Conservation (phyloP, 225 moss, liverwort and hornwort genomes). For the Marchantia paleacea region DNA sequence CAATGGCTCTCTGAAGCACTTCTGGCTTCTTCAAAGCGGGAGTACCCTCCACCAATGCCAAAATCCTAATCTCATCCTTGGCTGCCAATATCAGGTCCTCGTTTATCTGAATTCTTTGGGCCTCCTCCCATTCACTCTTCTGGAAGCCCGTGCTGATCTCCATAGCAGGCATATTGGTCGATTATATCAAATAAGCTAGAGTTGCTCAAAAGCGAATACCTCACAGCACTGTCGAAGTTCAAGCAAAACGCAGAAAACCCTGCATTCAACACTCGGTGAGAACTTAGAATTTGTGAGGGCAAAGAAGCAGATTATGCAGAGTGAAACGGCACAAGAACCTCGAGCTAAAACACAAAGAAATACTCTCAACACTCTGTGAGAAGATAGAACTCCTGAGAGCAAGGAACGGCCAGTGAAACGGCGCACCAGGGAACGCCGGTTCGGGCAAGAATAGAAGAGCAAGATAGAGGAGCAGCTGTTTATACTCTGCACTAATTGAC, state of each 20-base stretch:
- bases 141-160: background rate
- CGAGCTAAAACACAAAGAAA: background rate
- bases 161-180: background rate
- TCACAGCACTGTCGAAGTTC: background rate
- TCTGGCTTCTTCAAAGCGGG: conserved; percentile 36
- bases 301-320: background rate
- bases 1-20: conserved; percentile 35
- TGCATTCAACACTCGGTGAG: background rate
- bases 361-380: background rate
- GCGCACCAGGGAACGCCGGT: background rate
- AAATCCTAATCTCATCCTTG: conserved; percentile 32
- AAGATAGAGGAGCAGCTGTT: background rate
- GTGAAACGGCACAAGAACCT: background rate
- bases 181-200: background rate
- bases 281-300: background rate
- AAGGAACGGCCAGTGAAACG: background rate
- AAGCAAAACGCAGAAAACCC: background rate
- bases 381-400: background rate
- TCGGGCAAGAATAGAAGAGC: background rate
- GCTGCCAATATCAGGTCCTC: conserved; percentile 40
- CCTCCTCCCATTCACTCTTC: conserved; percentile 36
- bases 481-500: background rate
- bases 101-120: conserved; percentile 36
- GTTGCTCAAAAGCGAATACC: background rate
- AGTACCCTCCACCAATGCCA: conserved; percentile 33